Evolutionary conservation across 768 basidiomycete genomes (phyloP), one percentile per base, ranked within the genome.

Genomic region (Strobilomyces echinocephalus): DNA sequence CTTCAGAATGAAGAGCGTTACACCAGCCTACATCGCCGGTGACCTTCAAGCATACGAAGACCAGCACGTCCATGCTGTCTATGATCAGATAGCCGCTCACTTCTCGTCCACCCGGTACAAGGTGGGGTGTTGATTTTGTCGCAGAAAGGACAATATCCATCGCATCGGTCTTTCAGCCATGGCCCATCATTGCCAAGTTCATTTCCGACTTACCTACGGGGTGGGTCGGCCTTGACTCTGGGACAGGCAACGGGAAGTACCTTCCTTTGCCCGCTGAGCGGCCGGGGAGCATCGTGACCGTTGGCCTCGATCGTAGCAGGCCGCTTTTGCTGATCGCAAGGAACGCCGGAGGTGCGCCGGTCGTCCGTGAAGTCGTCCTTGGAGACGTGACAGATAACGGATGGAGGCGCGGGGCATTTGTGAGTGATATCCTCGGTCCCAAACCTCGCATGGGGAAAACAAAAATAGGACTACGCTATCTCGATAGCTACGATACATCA

Each of bases 401-500:
- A 5, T 97, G 91, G 91, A 80, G 94, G 60, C 50, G 62, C n/a
- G 86, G 84, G 1, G 79, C 78, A 20, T 97, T 97, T 67, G 95
- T 95, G 63, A 65, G 85, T 78, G 14, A 15, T 12, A 6, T 26
- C 35, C 4, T 12, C 21, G 33, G 18, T 39, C 61, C 1, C 14
- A 24, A 57, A 10, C 26, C 35, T 31, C 30, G 14, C 15, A 14
- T 53, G 52, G 51, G 56, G 45, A 24, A 35, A 21, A 53, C 48
- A 28, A 38, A 39, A n/a, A 18, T 60, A 97, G 95, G 93, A 97
- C 74, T 97, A 92, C 62, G 89, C 89, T 2, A 94, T 99, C 46
- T 97, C 95, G 5, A 95, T 99, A 57, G 97, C 97, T 26, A 98
- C 95, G 2, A 91, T 98, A 43, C 97, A 99, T 63, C 97, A 99